Evolutionary conservation across 495 filamentous ascomycete species (phyloP).

Genomic region (Penicillium daleae): DNA sequence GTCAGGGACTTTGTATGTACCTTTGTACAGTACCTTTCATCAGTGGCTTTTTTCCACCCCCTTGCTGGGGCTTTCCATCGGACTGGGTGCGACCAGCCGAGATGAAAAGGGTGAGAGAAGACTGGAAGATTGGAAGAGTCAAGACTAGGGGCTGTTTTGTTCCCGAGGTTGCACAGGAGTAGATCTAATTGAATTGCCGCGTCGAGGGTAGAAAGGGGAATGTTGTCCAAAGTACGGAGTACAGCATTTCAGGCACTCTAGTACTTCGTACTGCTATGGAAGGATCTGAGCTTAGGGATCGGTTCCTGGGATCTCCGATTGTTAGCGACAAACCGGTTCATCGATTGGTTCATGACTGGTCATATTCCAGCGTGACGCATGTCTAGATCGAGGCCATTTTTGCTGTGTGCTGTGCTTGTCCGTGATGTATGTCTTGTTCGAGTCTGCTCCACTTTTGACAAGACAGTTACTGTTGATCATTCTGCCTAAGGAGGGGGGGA

Average conservation of each 20-base stretch:
- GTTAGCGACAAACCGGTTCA: constrained; percentile 7
- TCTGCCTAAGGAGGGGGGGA: not conserved
- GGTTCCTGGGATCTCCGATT: not conserved
- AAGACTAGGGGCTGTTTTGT: not conserved
- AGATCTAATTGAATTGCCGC: not conserved
- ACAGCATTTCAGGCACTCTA: too few relatives aligned
- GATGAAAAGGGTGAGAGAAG: not conserved
- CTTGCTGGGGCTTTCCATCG: not conserved
- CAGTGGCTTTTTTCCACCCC: not conserved
- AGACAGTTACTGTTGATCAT: not conserved
- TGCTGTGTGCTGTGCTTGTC: not conserved
- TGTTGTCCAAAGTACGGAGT: not conserved
- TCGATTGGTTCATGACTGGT: constrained; percentile 26
- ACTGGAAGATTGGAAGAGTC: not conserved
- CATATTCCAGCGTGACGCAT: constrained; percentile 14
- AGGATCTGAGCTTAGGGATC: not conserved
- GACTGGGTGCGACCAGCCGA: not conserved
- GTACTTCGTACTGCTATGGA: too few relatives aligned
- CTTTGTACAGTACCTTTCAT: not conserved
- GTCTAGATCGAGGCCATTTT: not conserved
- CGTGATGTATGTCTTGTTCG: not conserved
- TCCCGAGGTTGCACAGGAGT: not conserved
- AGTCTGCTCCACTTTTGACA: not conserved
- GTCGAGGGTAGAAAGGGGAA: not conserved
- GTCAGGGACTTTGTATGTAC: not conserved